Percentiles rank a stretch among this genome's conserved stretches.
Evolutionary conservation across 768 basidiomycete species (phyloP).

Genomic region (Leccinellum albellum): DNA sequence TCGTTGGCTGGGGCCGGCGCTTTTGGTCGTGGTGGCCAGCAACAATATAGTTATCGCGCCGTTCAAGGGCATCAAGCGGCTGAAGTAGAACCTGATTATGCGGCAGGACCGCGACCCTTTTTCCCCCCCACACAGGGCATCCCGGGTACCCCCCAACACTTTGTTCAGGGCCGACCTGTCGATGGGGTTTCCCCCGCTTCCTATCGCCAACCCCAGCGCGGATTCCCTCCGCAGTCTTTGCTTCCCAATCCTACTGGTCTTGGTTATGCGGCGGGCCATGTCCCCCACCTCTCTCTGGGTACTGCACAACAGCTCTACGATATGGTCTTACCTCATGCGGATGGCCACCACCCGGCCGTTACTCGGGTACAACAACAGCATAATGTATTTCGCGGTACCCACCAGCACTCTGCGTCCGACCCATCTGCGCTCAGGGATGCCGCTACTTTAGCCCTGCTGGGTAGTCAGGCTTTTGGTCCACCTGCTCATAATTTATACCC

Average conservation of each 20-base stretch:
- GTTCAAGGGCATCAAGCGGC: constrained; percentile 29
- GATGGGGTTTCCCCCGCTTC: constrained; percentile 44
- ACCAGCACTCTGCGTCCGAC: constrained; percentile 83
- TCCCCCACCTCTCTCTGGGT: constrained; percentile 67
- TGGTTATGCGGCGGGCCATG: constrained; percentile 50
- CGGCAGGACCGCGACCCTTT: constrained; percentile 54
- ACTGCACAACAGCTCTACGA: constrained; percentile 77
- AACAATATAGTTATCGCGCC: constrained; percentile 50
- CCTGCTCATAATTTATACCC: constrained; percentile 52
- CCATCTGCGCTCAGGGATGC: constrained; percentile 74
- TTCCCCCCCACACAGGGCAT: constrained; percentile 40
- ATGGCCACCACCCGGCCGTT: constrained; percentile 61
- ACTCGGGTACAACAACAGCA: constrained; percentile 78
- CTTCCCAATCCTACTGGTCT: constrained; percentile 52
- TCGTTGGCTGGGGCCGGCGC: constrained; percentile 51
- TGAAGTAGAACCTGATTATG: constrained; percentile 48
- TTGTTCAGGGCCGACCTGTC: constrained; percentile 48
- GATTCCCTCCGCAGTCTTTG: constrained; percentile 52
- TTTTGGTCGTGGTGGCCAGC: constrained; percentile 52
- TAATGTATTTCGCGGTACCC: constrained; percentile 65
- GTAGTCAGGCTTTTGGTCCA: constrained; percentile 48
- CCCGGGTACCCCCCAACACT: constrained; percentile 42
- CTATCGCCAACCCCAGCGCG: constrained; percentile 63
- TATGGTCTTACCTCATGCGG: constrained; percentile 57
- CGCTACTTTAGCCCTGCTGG: constrained; percentile 60